Percentiles rank a stretch among this genome's conserved stretches.
phyloP scores from a whole-genome alignment of 306 rosid genomes.

The Bauhinia variegata region DNA sequence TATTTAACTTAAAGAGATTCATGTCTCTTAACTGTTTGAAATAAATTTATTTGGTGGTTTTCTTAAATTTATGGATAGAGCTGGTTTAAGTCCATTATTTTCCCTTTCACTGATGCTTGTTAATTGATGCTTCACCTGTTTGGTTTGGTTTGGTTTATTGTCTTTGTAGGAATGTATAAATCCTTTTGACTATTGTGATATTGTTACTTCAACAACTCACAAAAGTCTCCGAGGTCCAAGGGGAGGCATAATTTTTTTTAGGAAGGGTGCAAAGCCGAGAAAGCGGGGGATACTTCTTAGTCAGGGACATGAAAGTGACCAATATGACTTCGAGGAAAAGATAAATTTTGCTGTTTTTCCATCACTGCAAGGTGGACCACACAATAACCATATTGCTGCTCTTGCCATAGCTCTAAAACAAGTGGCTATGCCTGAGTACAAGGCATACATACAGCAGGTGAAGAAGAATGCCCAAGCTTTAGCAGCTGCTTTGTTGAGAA shows the following conservation, averaged over 20 bases:
- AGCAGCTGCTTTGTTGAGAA: constrained; percentile 76
- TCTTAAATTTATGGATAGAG: neutral
- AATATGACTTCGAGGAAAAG: constrained; percentile 88
- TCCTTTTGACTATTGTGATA: constrained; percentile 94
- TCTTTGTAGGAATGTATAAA: constrained; percentile 70
- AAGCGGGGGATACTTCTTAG: constrained; percentile 68
- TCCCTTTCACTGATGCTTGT: neutral
- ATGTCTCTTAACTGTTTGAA: neutral
- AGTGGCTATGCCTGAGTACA: constrained; percentile 81
- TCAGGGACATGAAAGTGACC: constrained; percentile 73
- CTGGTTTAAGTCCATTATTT: neutral
- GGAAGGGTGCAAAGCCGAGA: constrained; percentile 86
- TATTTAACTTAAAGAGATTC: neutral
- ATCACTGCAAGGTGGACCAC: constrained; percentile 97
- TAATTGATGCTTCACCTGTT: neutral
- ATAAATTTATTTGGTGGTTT: neutral
- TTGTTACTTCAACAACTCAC: constrained; percentile 96
- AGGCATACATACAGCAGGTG: constrained; percentile 94
- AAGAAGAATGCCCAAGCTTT: constrained; percentile 90
- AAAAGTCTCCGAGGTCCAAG: constrained; percentile 99
- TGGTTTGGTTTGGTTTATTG: constrained; percentile 29
- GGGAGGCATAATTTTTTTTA: constrained; percentile 92
- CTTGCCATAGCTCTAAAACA: constrained; percentile 95
- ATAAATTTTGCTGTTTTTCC: constrained; percentile 93
- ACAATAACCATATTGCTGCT: constrained; percentile 96